Evolutionary conservation across 805 yeast genomes (phyloP).

Genomic region (Lachancea waltii): DNA sequence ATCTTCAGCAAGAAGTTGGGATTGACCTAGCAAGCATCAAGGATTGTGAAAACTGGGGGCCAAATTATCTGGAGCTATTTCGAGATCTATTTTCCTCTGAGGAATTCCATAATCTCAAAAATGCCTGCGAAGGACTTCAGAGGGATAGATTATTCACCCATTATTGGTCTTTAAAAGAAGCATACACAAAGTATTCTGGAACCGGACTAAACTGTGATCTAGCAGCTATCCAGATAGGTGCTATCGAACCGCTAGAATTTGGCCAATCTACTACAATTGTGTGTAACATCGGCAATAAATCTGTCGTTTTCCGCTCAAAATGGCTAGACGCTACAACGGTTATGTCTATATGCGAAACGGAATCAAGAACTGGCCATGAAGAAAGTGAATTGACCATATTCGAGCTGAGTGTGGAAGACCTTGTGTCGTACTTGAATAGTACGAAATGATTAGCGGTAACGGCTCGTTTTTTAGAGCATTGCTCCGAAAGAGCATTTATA

Average conservation of each 20-base stretch:
- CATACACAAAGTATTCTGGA: slow-evolving; percentile 62
- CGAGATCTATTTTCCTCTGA: slow-evolving; percentile 36
- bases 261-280: neutral
- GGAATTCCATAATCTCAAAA: slow-evolving; percentile 34
- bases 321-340: slow-evolving; percentile 21
- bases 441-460: slow-evolving; percentile 4
- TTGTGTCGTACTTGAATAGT: slow-evolving; percentile 5
- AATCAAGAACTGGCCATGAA: neutral
- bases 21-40: slow-evolving; percentile 41
- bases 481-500: too few relatives aligned
- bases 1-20: slow-evolving; percentile 34
- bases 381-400: neutral
- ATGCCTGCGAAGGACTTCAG: slow-evolving; percentile 9
- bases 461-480: neutral
- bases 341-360: slow-evolving; percentile 11
- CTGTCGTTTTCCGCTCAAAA: slow-evolving; percentile 17
- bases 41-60: slow-evolving; percentile 23
- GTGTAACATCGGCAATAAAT: slow-evolving; percentile 8
- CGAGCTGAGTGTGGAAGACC: slow-evolving; percentile 4
- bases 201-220: slow-evolving; percentile 44
- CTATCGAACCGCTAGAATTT: slow-evolving; percentile 9
- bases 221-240: slow-evolving; percentile 24
- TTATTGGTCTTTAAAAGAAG: slow-evolving; percentile 76
- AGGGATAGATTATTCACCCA: slow-evolving; percentile 39
- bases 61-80: slow-evolving; percentile 34